Conservation (phyloP, 768 basidiomycete species). For the Mycena rebaudengoi region DNA sequence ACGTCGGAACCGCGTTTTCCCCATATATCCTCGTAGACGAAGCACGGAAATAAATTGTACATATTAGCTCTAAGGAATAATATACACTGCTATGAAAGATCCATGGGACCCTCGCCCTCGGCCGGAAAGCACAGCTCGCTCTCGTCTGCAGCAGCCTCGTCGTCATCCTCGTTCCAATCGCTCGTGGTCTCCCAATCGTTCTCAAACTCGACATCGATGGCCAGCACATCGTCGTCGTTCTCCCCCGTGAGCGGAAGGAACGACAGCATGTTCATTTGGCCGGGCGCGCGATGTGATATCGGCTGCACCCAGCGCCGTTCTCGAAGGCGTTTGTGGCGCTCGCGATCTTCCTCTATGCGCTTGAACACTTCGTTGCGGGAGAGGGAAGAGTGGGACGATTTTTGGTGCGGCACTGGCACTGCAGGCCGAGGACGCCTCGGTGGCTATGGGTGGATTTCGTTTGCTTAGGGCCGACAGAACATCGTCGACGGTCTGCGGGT, state of each 20-base stretch:
- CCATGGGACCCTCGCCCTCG: slow-evolving; percentile 54
- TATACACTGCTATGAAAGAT: slow-evolving; percentile 47
- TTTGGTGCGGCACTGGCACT: slow-evolving; percentile 30
- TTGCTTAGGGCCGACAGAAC: slow-evolving; percentile 63
- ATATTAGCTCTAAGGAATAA: too few relatives aligned
- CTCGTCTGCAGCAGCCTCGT: slow-evolving; percentile 78
- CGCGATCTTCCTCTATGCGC: slow-evolving; percentile 91
- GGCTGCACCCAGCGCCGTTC: slow-evolving; percentile 94
- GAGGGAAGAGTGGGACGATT: slow-evolving; percentile 42
- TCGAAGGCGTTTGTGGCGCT: slow-evolving; percentile 90
- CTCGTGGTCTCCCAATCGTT: slow-evolving; percentile 92
- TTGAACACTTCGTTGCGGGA: slow-evolving; percentile 78
- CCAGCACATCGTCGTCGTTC: slow-evolving; percentile 65
- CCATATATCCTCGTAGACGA: too few relatives aligned
- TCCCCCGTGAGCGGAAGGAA: slow-evolving; percentile 66
- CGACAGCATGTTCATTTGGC: slow-evolving; percentile 58
- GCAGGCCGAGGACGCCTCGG: slow-evolving; percentile 35
- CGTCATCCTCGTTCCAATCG: slow-evolving; percentile 91
- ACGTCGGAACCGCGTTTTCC: slow-evolving; percentile 2
- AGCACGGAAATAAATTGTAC: too few relatives aligned
- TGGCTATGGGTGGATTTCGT: slow-evolving; percentile 41
- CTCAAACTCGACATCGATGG: slow-evolving; percentile 86
- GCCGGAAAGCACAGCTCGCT: slow-evolving; percentile 73
- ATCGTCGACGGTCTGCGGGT: slow-evolving; percentile 80
- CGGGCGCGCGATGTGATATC: slow-evolving; percentile 60